Base-by-base conservation (phyloP, 257 asterid species). In the Ballota nigra region DNA sequence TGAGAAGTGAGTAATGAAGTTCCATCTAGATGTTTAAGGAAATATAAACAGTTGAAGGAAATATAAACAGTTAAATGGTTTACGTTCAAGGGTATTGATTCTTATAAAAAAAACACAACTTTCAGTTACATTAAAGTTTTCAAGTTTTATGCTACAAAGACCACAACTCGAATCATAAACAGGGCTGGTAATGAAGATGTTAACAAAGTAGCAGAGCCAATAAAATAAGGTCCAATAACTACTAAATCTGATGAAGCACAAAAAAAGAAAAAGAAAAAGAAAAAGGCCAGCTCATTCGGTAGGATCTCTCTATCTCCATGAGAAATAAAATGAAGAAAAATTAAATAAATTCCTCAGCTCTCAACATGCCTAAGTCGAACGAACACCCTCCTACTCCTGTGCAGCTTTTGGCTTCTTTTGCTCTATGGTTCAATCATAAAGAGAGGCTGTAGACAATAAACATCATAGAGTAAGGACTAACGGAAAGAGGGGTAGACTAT, bases 341-440 rank as follows among this genome's bases (percentile, higher is more conserved):
- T 72, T 57, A 57, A 70, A 77, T 29, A 23, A 71, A 74, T 71
- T 59, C 75, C 45, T 59, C 74, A 47, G 70, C 78, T 66, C 73
- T 70, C 72, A 58, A 73, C 78, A 63, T 66, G 29, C 51, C 66
- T 41, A 71, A 38, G 67, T 45, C 38, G 49, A 66, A 49, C 18
- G 22, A 4, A 22, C 63, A 22, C 45, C 76, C 22, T 69, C 68
- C 72, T 68, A 59, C 49, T 65, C 63, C 73, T 41, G 33, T n/a
- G 66, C 45, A 47, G 62, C 68, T 2, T 60, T 58, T 16, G 19
- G 59, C 72, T 40, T 24, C 71, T 38, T 52, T n/a, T 22, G 72
- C 76, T 64, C 82, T 87, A 82, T 40, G 96, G 95, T 78, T 73
- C 89, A 40, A 92, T 92, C 75, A 86, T 83, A 62, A 89, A 89